Percentiles rank a stretch among this genome's conserved stretches.
Evolutionary conservation across 1,139 yeast genomes (phyloP).

Genomic region (Debaryomycetaceae sp.): DNA sequence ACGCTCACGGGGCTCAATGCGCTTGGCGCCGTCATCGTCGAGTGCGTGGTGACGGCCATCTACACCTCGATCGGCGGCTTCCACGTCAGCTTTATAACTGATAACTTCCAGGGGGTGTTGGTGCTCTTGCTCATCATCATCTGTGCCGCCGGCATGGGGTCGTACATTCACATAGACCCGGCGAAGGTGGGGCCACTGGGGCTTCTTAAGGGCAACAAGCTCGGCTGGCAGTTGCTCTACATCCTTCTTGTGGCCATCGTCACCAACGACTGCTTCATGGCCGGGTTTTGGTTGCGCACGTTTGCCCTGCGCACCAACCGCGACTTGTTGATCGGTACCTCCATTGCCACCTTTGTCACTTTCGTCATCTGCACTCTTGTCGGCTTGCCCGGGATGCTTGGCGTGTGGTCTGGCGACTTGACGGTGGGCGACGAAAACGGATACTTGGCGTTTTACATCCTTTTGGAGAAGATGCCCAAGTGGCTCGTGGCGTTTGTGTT

Average conservation of each 20-base stretch:
- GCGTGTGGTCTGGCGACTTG: constrained; percentile 84
- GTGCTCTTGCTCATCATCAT: constrained; percentile 65
- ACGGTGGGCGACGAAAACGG: constrained; percentile 57
- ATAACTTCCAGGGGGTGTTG: constrained; percentile 77
- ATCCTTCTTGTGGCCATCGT: constrained; percentile 82
- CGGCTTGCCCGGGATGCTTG: constrained; percentile 81
- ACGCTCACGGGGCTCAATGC: constrained; percentile 78
- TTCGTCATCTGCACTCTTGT: constrained; percentile 63
- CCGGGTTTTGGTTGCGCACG: constrained; percentile 93
- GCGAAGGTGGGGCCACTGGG: constrained; percentile 62
- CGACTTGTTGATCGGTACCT: constrained; percentile 72
- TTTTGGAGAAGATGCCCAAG: constrained; percentile 70
- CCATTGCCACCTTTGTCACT: constrained; percentile 65
- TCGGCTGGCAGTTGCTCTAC: constrained; percentile 89
- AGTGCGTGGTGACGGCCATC: constrained; percentile 81
- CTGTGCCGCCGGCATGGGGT: constrained; percentile 78
- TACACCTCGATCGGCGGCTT: constrained; percentile 91
- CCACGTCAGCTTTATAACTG: constrained; percentile 83
- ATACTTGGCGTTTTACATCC: constrained; percentile 63
- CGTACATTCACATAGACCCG: constrained; percentile 66
- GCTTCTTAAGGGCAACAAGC: constrained; percentile 53
- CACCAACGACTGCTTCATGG: constrained; percentile 84
- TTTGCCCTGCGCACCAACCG: constrained; percentile 79
- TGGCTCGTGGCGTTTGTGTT: constrained; percentile 86
- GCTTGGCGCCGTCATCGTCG: constrained; percentile 77